phyloP scores from a whole-genome alignment of 1,284 basidiomycete genomes.

The Lentinula novae-zelandiae region DNA sequence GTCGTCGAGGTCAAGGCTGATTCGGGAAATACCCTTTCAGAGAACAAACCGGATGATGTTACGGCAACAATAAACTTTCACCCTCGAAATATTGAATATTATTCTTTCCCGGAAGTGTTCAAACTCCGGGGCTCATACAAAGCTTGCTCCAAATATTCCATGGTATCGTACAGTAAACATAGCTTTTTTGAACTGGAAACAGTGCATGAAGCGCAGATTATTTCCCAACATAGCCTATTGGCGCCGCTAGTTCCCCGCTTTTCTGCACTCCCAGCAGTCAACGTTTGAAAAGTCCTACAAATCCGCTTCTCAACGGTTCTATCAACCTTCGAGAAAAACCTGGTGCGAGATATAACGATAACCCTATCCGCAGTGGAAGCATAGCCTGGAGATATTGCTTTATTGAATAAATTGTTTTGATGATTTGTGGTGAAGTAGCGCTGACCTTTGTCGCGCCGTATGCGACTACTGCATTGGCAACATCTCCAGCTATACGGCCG shows the following conservation, averaged over 20 bases:
- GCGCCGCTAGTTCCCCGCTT: too few species aligned
- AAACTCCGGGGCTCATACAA: neutral
- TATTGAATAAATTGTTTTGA: neutral
- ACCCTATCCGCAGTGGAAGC: slow-evolving; percentile 70
- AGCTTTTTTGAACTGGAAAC: neutral
- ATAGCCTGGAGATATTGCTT: slow-evolving; percentile 51
- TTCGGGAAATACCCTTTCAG: neutral
- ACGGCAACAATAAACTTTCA: neutral
- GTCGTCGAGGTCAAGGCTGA: neutral
- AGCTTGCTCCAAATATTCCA: neutral
- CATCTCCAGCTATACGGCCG: slow-evolving; percentile 55
- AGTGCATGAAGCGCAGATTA: neutral
- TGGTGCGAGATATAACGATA: slow-evolving; percentile 75
- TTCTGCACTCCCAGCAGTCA: neutral
- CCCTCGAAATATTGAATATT: neutral
- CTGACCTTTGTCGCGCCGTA: slow-evolving; percentile 78
- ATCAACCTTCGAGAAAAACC: slow-evolving; percentile 65
- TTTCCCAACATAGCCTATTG: neutral
- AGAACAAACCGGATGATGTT: neutral
- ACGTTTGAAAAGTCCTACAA: neutral
- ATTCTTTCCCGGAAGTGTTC: neutral
- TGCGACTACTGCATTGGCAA: slow-evolving; percentile 77
- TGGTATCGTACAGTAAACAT: neutral
- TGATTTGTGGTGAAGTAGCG: slow-evolving; percentile 22
- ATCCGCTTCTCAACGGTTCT: slow-evolving; percentile 42